Evolutionary conservation across 768 basidiomycete species (phyloP), one percentile per base, ranked within the genome.

Genomic region (Pisolithus sp.): DNA sequence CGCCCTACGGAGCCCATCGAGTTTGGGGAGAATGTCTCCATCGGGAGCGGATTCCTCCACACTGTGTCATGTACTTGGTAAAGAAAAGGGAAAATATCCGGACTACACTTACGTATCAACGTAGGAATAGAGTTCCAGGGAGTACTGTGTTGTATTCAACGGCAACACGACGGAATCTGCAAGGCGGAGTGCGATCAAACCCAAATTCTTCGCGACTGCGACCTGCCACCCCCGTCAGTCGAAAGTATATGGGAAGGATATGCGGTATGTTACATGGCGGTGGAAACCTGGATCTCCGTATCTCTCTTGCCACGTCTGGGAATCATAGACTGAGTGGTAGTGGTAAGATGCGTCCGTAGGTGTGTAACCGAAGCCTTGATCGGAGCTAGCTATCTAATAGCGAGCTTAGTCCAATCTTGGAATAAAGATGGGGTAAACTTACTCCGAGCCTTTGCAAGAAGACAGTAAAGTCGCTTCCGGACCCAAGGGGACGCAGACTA

Each of bases 381-480:
- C 60, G 1, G 60, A 57, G 52, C 71, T 72, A 23, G 74, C 59
- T 18, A 71, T 61, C 71, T 71, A 26, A 58, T 46, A 9, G 56
- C 52, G 41, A 43, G 10, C 36, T 24, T 30, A 30, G 4, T 53
- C 7, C 47, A 28, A 20, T 9, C 13, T 20, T 28, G 31, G 23
- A 17, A 30, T 9, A n/a, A 21, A 36, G 28, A 30, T 38, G 7
- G 41, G 13, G 8, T 23, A 59, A 50, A 8, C 80, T 68, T 49
- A 87, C 78, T 2, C 86, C 86, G 48, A 83, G 73, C 39, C 83
- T 75, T 66, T 97, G 91, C 59, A 98, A 69, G 72, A 97, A 96
- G 9, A 91, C 86, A 0, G 94, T 96, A 58, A 78, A 97, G 67
- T 97, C 95, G 52, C 89, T 91, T 23, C 91, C 91, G 48, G 85